These are phyloP conservation scores for Aspergillus indologenus DNA, from an alignment of 495 filamentous ascomycete species.

Conservation along the genomic window DNA sequence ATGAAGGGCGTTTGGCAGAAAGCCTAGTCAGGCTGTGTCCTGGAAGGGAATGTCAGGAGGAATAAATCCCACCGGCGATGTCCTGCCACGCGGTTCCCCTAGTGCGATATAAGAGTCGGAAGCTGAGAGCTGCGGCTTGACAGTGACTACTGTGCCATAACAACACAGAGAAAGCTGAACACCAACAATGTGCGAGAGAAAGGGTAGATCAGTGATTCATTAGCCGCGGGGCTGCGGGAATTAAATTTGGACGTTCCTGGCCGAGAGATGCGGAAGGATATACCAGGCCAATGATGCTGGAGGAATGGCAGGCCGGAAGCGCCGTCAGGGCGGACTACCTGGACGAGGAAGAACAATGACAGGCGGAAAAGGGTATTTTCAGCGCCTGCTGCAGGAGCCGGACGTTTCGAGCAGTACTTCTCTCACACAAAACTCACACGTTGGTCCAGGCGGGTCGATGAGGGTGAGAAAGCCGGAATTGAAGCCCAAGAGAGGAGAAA, in stretches of 20 bases:
- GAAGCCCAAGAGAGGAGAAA: not conserved
- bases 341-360: conserved; percentile 9
- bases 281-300: conserved; percentile 22
- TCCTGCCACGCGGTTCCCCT: conserved; percentile 4
- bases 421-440: conserved; percentile 16
- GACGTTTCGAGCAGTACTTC: conserved; percentile 13
- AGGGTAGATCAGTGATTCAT: conserved; percentile 22
- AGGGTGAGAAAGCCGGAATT: conserved; percentile 1
- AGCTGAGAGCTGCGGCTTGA: conserved; percentile 5
- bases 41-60: not conserved
- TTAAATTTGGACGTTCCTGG: conserved; percentile 20
- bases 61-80: not conserved
- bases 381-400: conserved; percentile 21
- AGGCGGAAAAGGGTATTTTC: conserved; percentile 11
- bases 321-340: conserved; percentile 23
- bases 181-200: conserved; percentile 13
- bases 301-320: conserved; percentile 16
- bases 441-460: conserved; percentile 16
- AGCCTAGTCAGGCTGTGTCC: conserved; percentile 1
- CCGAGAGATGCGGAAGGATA: not conserved
- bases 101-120: conserved; percentile 14
- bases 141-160: conserved; percentile 12
- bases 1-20: not conserved
- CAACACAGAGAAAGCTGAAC: conserved; percentile 15
- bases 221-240: conserved; percentile 23